Evolutionary conservation across 345 rosid species (phyloP), one percentile per base, ranked within the genome.

Genomic region (Mallotus nudiflorus): DNA sequence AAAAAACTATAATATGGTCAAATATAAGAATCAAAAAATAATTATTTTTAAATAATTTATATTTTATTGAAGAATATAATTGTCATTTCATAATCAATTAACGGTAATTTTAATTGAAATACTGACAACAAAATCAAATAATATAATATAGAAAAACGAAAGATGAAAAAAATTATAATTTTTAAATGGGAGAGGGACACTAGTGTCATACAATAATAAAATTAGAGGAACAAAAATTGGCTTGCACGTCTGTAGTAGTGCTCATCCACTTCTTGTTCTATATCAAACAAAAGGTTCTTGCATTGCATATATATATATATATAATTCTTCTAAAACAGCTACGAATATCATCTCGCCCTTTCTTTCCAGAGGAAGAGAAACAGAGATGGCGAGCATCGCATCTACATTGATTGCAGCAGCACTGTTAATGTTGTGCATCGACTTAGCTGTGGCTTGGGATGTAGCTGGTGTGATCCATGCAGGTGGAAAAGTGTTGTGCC

Each of bases 401-500:
- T 16, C 60, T 61, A 5, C 27, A 62, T 57, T 75, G 55, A 24
- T 70, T 0, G 84, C 27, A 19, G 62, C 45, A 18, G 66, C 75
- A 59, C 3, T 67, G 9, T 0, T 74, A 20, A 5, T 79, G 20
- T 69, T 69, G 0, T 48, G 61, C 62, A 58, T 53, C 46, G 56
- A 27, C 37, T 33, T 31, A 22, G 77, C 53, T 0, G 46, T 16
- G 67, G 77, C 68, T 15, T 40, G 27, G 61, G n/a, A 37, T 12
- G 71, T 45, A 27, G 48, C 57, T 19, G 81, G 73, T 52, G 73
- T 82, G 74, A 78, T 89, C 44, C 89, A 90, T 55, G 85, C 90
- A 16, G 70, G 80, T 20, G 98, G 98, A 0, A 82, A 85, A 74
- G 89, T 90, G 0, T 35, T 85, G 76, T 93, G 95, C 76, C 98